phyloP scores from a whole-genome alignment of 164 flowering plant genomes.

The Aristolochia californica region DNA sequence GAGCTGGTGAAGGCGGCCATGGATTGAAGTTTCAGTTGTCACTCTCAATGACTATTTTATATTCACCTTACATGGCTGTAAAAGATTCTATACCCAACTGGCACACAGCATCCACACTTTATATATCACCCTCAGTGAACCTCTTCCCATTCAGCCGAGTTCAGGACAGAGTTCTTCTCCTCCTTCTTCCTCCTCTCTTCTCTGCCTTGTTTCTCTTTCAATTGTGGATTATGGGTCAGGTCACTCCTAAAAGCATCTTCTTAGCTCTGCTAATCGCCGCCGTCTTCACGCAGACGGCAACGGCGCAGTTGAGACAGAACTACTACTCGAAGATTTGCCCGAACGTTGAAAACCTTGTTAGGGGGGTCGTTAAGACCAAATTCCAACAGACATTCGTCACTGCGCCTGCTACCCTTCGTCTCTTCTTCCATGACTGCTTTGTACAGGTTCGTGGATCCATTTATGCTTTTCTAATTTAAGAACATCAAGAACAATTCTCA shows the following conservation, averaged over 20 bases:
- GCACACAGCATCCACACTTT: neutral
- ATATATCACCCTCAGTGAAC: neutral
- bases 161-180: neutral
- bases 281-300: slow-evolving; percentile 18
- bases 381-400: slow-evolving; percentile 69
- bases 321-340: slow-evolving; percentile 64
- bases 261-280: neutral
- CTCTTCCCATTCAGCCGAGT: neutral
- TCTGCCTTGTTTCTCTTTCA: neutral
- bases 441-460: slow-evolving; percentile 32
- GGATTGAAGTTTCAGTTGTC: neutral
- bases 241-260: neutral
- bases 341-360: slow-evolving; percentile 60
- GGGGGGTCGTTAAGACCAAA: slow-evolving; percentile 42
- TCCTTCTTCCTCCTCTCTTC: neutral
- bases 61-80: neutral
- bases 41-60: neutral
- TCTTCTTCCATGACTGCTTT: slow-evolving; percentile 88
- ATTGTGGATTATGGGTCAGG: neutral
- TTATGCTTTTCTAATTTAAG: no score
- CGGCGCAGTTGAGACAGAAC: slow-evolving; percentile 45
- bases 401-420: slow-evolving; percentile 64
- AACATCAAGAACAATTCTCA: no score
- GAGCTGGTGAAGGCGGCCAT: neutral
- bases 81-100: slow-evolving; percentile 1